Conservation (phyloP, 257 asterid genomes). For the Nicotiana undulata region DNA sequence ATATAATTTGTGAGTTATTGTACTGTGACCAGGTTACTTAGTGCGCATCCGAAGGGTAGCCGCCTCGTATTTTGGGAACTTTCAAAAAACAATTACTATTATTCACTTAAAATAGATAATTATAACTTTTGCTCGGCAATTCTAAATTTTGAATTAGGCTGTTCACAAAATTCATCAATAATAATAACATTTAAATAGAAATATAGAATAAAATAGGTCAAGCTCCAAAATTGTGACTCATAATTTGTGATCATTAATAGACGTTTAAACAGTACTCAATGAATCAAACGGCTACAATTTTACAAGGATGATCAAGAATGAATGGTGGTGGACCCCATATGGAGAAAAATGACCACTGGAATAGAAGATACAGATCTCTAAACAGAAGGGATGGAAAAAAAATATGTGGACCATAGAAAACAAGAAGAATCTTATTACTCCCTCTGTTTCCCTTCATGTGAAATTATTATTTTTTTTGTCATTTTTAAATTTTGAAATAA, state of each 20-base stretch:
- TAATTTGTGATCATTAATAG: not conserved
- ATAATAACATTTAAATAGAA: not conserved
- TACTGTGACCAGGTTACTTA: too few relatives aligned
- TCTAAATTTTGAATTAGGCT: too few relatives aligned
- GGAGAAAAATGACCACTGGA: slow-evolving; percentile 10
- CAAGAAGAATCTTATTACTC: not conserved
- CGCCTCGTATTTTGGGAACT: too few relatives aligned
- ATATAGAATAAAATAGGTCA: not conserved
- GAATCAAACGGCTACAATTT: not conserved
- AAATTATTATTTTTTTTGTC: not conserved
- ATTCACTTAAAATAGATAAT: too few relatives aligned
- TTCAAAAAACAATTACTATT: too few relatives aligned
- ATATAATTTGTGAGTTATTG: too few relatives aligned
- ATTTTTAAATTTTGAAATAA: too few relatives aligned
- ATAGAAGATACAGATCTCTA: slow-evolving; percentile 22
- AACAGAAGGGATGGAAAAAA: not conserved
- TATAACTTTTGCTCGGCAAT: too few relatives aligned
- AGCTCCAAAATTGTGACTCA: not conserved
- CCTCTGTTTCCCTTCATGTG: too few relatives aligned
- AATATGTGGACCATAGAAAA: not conserved
- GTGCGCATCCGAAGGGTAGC: too few relatives aligned
- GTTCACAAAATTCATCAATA: not conserved
- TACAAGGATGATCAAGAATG: not conserved
- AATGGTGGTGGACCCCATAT: not conserved
- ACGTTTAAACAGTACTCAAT: not conserved